Evolutionary conservation across 768 basidiomycete species (phyloP), one percentile per base, ranked within the genome.

Genomic region (Mycena galopus): DNA sequence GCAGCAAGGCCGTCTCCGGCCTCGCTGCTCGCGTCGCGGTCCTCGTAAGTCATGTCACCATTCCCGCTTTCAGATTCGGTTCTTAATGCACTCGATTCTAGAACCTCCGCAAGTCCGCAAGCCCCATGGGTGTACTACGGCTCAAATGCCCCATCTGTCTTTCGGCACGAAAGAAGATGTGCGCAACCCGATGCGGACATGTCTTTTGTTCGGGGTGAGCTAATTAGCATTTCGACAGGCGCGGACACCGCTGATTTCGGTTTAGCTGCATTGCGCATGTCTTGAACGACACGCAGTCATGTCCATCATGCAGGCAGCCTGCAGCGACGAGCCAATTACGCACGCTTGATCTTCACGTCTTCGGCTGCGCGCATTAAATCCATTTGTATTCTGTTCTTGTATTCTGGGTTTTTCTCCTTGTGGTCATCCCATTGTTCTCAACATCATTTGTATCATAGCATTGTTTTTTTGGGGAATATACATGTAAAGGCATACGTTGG

Each of bases 121-220:
- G 56, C 58, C 50, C 23, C 29, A 53, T 14, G 23, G 72, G 59
- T 12, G 70, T 74, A 10, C 42, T 80, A 19, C 42, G 72, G 33
- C 65, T 77, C 37, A 72, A 23, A 29, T 83, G 82, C 59, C 77
- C 81, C 10, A 77, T 82, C 29, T 82, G 82, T 64, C 78, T 82
- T 9, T 74, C 77, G 33, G 60, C 69, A 1, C 73, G 76, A 0
- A 71, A 68, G 47, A 71, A 69, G 47, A 79, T 78, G 63, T 77
- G 74, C 44, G 76, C 77, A 10, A 82, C 81, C 6, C 71, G 67
- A 14, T 82, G 82, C 65, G 82, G 81, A 19, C 81, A 81, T 57
- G 32, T 81, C 59, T 83, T 82, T 70, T 82, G 82, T 72, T 71
- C 76, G n/a, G 29, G 76, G 82, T 82, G 65, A 73, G 82, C 79